Evolutionary conservation across 805 yeast genomes (phyloP).

Genomic region (Komagataella pseudopastoris): DNA sequence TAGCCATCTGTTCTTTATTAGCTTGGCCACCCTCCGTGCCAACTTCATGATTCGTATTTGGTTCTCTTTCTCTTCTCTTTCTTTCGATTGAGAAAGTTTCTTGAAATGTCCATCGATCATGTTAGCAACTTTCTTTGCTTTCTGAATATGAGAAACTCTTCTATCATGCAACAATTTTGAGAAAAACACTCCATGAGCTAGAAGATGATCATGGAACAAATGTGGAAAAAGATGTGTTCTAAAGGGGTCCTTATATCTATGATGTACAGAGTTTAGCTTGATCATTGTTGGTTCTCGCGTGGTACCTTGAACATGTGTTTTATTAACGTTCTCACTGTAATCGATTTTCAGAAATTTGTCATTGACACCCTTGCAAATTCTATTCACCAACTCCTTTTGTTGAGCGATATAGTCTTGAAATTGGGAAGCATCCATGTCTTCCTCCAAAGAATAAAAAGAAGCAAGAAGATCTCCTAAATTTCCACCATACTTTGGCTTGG

Average conservation of each 20-base stretch:
- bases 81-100: constrained; percentile 79
- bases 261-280: constrained; percentile 16
- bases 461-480: constrained; percentile 29
- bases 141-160: constrained; percentile 48
- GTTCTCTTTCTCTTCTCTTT: constrained; percentile 60
- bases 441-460: constrained; percentile 49
- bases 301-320: constrained; percentile 29
- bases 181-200: constrained; percentile 62
- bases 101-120: constrained; percentile 83
- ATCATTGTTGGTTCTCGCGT: constrained; percentile 23
- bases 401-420: constrained; percentile 40
- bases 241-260: constrained; percentile 25
- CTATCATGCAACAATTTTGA: constrained; percentile 58
- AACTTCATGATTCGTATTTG: constrained; percentile 56
- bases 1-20: constrained; percentile 83
- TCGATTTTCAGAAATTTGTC: constrained; percentile 30
- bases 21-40: constrained; percentile 72
- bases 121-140: constrained; percentile 58
- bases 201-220: constrained; percentile 53
- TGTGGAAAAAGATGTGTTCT: constrained; percentile 13
- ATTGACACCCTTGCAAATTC: constrained; percentile 32
- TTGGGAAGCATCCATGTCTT: constrained; percentile 48
- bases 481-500: constrained; percentile 25
- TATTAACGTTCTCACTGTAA: constrained; percentile 27
- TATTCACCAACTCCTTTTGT: constrained; percentile 30